A percentile compares a stretch with the other conserved stretches of the same genome.
These are phyloP conservation scores for Eimeria acervulina DNA, from an alignment of 169 alveolate species.

Conservation along the genomic window DNA sequence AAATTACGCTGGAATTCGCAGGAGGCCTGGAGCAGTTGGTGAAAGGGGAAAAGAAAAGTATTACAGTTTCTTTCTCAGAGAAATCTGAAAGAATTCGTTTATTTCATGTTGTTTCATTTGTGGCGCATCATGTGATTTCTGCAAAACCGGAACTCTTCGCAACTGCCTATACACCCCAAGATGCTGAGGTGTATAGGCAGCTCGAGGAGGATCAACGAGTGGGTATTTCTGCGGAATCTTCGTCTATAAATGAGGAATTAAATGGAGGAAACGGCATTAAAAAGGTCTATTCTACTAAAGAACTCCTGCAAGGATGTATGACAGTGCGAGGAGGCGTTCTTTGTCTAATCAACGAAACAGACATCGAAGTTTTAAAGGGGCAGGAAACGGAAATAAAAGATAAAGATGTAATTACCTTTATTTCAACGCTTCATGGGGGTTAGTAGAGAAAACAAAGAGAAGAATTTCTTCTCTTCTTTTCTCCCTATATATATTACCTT, in stretches of 20 bases:
- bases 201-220: not conserved
- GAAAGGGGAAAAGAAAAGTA: not conserved
- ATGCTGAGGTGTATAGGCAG: not conserved
- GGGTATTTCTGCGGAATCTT: not conserved
- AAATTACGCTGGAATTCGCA: not conserved
- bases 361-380: not conserved
- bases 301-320: not conserved
- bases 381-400: not conserved
- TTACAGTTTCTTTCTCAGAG: not conserved
- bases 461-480: no score
- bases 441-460: not conserved
- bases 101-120: not conserved
- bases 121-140: not conserved
- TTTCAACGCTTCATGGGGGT: not conserved
- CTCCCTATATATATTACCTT: no score
- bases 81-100: not conserved
- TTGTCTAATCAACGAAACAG: not conserved
- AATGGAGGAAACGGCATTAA: not conserved
- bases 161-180: conserved; percentile 8
- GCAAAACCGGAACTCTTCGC: not conserved
- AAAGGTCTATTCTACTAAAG: not conserved
- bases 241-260: not conserved
- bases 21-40: not conserved
- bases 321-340: not conserved
- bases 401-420: not conserved